Percentiles rank a stretch among this genome's conserved stretches.
Conservation (phyloP, 768 basidiomycete species). For the Macrolepiota dolichaula region DNA sequence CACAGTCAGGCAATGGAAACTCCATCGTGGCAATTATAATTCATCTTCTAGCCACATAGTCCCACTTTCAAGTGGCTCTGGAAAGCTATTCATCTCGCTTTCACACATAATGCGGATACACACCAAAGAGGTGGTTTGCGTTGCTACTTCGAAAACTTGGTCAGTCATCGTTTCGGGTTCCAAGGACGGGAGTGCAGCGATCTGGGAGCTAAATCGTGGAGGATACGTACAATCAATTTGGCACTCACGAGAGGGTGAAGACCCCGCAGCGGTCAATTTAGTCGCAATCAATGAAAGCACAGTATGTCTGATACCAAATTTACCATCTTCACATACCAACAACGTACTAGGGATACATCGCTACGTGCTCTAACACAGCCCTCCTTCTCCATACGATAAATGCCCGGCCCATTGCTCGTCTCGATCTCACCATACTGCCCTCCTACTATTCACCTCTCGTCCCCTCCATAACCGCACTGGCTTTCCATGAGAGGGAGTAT, state of each 20-base stretch:
- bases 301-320: slow-evolving; percentile 37
- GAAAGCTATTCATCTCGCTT: slow-evolving; percentile 30
- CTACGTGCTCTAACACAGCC: slow-evolving; percentile 70
- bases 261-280: slow-evolving; percentile 49
- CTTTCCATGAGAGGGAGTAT: slow-evolving; percentile 90
- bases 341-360: slow-evolving; percentile 71
- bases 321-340: background rate
- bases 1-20: slow-evolving; percentile 80
- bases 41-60: slow-evolving; percentile 9
- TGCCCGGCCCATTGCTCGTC: slow-evolving; percentile 67
- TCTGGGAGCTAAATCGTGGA: slow-evolving; percentile 90
- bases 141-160: slow-evolving; percentile 79
- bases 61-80: slow-evolving; percentile 8
- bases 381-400: slow-evolving; percentile 87
- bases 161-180: slow-evolving; percentile 81
- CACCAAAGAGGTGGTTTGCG: slow-evolving; percentile 58
- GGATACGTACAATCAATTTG: slow-evolving; percentile 79
- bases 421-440: slow-evolving; percentile 54
- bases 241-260: slow-evolving; percentile 43
- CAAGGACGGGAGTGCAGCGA: slow-evolving; percentile 77
- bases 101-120: slow-evolving; percentile 83
- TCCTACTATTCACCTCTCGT: slow-evolving; percentile 38
- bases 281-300: slow-evolving; percentile 85
- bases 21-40: slow-evolving; percentile 36
- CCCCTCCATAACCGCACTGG: slow-evolving; percentile 67